These are phyloP conservation scores for Naganishia sp. DNA, from an alignment of 1,284 basidiomycete species.

Conservation along the genomic window DNA sequence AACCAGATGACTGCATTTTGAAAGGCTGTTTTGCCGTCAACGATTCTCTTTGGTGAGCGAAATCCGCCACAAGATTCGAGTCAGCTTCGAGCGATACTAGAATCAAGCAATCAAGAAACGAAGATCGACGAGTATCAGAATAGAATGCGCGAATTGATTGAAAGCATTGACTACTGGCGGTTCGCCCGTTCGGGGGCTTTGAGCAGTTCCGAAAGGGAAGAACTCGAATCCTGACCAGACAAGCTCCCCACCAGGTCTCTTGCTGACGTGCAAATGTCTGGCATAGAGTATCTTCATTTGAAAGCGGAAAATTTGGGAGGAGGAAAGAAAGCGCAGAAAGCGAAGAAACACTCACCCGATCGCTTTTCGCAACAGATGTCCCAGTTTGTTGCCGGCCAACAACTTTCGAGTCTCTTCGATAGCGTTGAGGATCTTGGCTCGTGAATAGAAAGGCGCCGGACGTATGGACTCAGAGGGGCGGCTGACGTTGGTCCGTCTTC, in stretches of 20 bases:
- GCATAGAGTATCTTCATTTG: slow-evolving; percentile 29
- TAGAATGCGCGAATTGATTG: slow-evolving; percentile 28
- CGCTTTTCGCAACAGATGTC: not conserved
- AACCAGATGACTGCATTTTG: slow-evolving; percentile 12
- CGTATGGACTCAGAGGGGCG: not conserved
- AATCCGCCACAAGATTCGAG: not conserved
- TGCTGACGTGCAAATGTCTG: slow-evolving; percentile 31
- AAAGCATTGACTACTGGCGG: slow-evolving; percentile 27
- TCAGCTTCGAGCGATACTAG: not conserved
- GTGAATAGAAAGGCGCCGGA: not conserved
- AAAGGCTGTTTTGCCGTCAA: not conserved
- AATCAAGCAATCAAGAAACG: not conserved
- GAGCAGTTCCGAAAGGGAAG: slow-evolving; percentile 9
- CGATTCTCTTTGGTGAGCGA: not conserved
- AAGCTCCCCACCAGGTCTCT: slow-evolving; percentile 21
- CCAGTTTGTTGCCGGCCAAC: not conserved
- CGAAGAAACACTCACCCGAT: slow-evolving; percentile 5
- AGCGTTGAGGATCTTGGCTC: not conserved
- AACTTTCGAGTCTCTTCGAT: no score
- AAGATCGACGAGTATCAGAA: slow-evolving; percentile 11
- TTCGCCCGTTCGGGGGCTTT: slow-evolving; percentile 7
- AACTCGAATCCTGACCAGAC: slow-evolving; percentile 1
- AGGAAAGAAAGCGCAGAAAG: not conserved
- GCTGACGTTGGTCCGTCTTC: not conserved
- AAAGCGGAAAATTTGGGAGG: not conserved